Conservation (phyloP, 192 early-diverging fungal genomes). For the Glomus cerebriforme region DNA sequence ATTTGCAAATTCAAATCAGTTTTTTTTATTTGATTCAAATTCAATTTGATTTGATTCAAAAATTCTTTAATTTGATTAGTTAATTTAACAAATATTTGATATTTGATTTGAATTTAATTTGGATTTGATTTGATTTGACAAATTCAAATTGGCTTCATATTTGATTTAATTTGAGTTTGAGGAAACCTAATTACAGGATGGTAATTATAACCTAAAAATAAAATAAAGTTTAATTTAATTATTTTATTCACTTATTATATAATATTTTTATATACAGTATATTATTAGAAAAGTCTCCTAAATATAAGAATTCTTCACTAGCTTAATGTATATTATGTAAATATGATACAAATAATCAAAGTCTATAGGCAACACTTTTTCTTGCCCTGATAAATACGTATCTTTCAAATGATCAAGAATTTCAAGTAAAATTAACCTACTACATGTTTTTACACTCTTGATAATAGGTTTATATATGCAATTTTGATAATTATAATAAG, state of each 20-base stretch:
- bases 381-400: background rate
- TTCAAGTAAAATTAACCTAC: background rate
- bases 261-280: background rate
- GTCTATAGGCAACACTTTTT: conserved; percentile 4
- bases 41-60: too few species aligned
- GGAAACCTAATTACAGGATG: too few species aligned
- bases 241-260: background rate
- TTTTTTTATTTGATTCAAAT: too few species aligned
- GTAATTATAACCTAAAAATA: background rate
- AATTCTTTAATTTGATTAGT: too few species aligned
- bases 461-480: background rate
- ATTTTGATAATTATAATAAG: too few species aligned
- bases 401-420: background rate
- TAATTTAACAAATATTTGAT: too few species aligned
- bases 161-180: too few species aligned
- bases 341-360: background rate
- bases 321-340: background rate
- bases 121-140: too few species aligned
- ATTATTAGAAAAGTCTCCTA: background rate
- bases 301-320: background rate
- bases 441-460: background rate
- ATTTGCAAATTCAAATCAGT: too few species aligned
- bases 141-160: too few species aligned
- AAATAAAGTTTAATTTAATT: background rate
- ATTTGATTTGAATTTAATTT: too few species aligned